Conservation (phyloP, 768 basidiomycete genomes). For the Podaxis carcinomalis region DNA sequence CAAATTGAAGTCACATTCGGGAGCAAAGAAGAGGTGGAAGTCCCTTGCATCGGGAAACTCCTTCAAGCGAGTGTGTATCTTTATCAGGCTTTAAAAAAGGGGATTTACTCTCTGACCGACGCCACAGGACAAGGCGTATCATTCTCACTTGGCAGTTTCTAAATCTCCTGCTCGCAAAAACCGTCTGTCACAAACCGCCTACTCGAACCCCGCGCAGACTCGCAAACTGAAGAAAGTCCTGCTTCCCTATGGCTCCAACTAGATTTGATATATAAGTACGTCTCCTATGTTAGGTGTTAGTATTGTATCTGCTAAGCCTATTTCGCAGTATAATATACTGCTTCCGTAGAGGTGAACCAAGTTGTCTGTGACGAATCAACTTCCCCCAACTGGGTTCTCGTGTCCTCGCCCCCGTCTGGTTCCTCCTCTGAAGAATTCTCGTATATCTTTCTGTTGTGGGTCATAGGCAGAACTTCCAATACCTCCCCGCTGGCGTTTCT, state of each 20-base stretch:
- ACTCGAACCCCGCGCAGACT: constrained; percentile 63
- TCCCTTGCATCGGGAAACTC: constrained; percentile 56
- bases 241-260: constrained; percentile 59
- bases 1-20: constrained; percentile 78
- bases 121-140: constrained; percentile 61
- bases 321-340: neutral
- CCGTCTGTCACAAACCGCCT: constrained; percentile 57
- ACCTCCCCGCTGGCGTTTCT: constrained; percentile 68
- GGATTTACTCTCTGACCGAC: neutral
- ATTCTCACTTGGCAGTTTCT: constrained; percentile 66
- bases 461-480: constrained; percentile 70
- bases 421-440: constrained; percentile 59
- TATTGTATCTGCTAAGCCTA: neutral
- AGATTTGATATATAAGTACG: constrained; percentile 5
- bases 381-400: neutral
- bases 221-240: constrained; percentile 60
- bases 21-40: constrained; percentile 78
- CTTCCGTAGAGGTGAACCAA: neutral
- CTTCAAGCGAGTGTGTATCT: constrained; percentile 67
- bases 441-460: constrained; percentile 70
- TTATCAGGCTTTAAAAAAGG: neutral
- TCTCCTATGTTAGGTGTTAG: neutral
- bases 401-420: neutral
- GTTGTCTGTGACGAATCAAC: neutral
- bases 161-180: constrained; percentile 68